These are phyloP conservation scores for Aspergillus vadensis DNA, from an alignment of 2,329 filamentous ascomycete species.

Conservation along the genomic window DNA sequence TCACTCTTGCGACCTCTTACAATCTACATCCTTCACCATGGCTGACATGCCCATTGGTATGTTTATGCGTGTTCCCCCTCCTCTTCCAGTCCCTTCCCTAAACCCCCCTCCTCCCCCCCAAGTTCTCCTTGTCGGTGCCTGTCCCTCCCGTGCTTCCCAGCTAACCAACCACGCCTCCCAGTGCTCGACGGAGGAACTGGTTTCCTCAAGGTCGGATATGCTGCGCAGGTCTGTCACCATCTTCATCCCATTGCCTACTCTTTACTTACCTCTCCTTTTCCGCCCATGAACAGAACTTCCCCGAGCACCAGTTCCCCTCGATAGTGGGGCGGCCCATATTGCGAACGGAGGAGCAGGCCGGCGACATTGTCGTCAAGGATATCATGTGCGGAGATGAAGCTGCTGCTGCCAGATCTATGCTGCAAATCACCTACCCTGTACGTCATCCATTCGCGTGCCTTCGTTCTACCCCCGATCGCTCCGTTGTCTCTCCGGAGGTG, in stretches of 20 bases:
- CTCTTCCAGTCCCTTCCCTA: constrained; percentile 19
- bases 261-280: constrained; percentile 15
- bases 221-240: constrained; percentile 67
- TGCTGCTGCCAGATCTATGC: constrained; percentile 90
- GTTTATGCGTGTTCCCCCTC: constrained; percentile 14
- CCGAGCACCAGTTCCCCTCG: constrained; percentile 96
- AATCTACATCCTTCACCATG: constrained; percentile 35
- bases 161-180: constrained; percentile 48
- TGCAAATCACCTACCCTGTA: constrained; percentile 95
- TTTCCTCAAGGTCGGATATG: constrained; percentile 99
- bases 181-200: constrained; percentile 99
- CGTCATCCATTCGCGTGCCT: constrained; percentile 29
- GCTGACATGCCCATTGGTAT: constrained; percentile 54
- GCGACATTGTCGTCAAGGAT: constrained; percentile 80
- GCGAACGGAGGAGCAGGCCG: constrained; percentile 86
- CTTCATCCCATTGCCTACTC: background rate
- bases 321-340: constrained; percentile 98
- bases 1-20: constrained; percentile 2
- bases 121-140: constrained; percentile 3
- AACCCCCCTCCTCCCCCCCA: constrained; percentile 24
- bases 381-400: constrained; percentile 99
- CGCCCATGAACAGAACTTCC: constrained; percentile 73
- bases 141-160: constrained; percentile 12
- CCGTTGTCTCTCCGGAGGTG: constrained; percentile 6
- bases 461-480: constrained; percentile 16